A percentile compares a stretch with the other conserved stretches of the same genome.
Evolutionary conservation across 164 flowering plant genomes (phyloP).

Genomic region (Tetrastigma voinierianum): DNA sequence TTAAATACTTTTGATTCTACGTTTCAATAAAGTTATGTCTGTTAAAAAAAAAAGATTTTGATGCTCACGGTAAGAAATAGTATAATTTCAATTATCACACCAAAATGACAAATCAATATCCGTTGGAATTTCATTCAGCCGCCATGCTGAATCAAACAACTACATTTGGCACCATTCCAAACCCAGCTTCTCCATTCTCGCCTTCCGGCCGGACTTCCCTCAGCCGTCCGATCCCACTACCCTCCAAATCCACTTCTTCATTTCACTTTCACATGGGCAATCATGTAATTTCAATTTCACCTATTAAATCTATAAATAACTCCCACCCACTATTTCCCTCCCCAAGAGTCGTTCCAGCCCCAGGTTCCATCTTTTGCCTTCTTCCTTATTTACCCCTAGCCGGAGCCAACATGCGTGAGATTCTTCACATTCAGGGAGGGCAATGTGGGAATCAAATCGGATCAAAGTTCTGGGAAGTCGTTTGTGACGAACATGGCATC

Average conservation of each 20-base stretch:
- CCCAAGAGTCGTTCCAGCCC: no score
- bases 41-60: no score
- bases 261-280: not conserved
- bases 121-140: not conserved
- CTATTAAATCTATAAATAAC: slow-evolving; percentile 9
- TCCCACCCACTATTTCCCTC: not conserved
- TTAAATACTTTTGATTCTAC: no score
- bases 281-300: not conserved
- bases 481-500: slow-evolving; percentile 42
- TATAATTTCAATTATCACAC: no score
- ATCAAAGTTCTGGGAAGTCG: no score
- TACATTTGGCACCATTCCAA: slow-evolving; percentile 1
- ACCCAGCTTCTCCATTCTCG: not conserved
- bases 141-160: slow-evolving; percentile 3
- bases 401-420: slow-evolving; percentile 54
- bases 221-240: slow-evolving; percentile 7
- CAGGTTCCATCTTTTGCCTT: no score
- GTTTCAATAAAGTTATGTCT: no score
- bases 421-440: slow-evolving; percentile 51
- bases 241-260: not conserved
- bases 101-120: not conserved
- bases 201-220: slow-evolving; percentile 10
- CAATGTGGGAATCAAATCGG: slow-evolving; percentile 40
- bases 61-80: no score
- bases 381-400: slow-evolving; percentile 13